Evolutionary conservation across 1,284 basidiomycete genomes (phyloP).

Genomic region (Ceratobasidium sp.): DNA sequence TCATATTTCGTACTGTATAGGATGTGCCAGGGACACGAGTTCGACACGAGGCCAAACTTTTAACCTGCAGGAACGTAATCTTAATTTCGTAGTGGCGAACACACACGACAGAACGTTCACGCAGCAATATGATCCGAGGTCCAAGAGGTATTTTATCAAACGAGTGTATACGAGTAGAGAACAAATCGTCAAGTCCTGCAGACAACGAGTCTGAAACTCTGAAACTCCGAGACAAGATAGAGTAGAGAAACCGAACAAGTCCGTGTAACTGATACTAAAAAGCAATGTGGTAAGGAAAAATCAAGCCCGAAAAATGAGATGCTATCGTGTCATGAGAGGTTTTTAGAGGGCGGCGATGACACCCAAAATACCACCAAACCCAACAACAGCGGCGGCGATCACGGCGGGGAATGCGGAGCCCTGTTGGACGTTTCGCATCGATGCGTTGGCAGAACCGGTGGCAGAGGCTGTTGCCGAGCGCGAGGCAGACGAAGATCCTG

Average conservation of each 20-base stretch:
- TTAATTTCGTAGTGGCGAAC: no score
- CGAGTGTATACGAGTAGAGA: conserved; percentile 40
- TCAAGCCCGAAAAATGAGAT: conserved; percentile 19
- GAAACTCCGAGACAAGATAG: conserved; percentile 5
- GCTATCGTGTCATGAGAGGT: conserved; percentile 14
- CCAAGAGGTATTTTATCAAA: conserved; percentile 36
- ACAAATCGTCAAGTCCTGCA: conserved; percentile 33
- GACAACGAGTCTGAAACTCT: conserved; percentile 20
- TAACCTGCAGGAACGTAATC: no score
- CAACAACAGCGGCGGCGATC: conserved; percentile 27
- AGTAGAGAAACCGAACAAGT: conserved; percentile 19
- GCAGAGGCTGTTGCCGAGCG: conserved; percentile 39
- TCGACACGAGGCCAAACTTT: no score
- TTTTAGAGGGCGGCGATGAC: conserved; percentile 38
- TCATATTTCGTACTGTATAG: no score
- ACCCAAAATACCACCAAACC: conserved; percentile 35
- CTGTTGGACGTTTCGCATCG: conserved; percentile 25
- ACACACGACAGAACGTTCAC: no score
- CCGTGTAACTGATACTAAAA: conserved; percentile 28
- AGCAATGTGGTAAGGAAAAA: not conserved
- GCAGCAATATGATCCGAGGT: no score
- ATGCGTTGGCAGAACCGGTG: conserved; percentile 28
- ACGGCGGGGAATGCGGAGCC: conserved; percentile 4
- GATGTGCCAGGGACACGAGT: no score
- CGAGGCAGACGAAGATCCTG: conserved; percentile 35